Evolutionary conservation across 345 rosid species (phyloP).

Genomic region (Syzygium jambos): DNA sequence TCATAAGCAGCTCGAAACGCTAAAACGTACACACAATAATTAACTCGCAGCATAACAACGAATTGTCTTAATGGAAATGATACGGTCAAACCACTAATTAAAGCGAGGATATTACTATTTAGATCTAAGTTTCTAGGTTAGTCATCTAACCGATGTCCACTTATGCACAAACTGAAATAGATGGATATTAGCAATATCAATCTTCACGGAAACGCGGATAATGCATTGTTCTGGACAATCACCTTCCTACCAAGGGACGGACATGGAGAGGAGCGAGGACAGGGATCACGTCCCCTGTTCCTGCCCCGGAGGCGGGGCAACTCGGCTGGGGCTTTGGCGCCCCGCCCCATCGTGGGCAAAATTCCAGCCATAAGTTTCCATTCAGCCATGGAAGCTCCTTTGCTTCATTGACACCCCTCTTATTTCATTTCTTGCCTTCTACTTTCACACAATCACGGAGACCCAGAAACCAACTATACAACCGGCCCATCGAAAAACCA

Average conservation of each 20-base stretch:
- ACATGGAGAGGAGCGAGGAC: background rate
- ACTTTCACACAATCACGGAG: background rate
- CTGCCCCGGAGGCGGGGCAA: background rate
- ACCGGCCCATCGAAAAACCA: background rate
- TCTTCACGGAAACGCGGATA: background rate
- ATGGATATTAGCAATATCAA: background rate
- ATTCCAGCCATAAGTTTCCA: background rate
- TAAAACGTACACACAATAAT: background rate
- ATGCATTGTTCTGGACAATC: background rate
- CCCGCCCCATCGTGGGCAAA: background rate
- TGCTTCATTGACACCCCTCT: background rate
- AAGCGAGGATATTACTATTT: background rate
- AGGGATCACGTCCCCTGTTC: background rate
- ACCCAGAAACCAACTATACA: background rate
- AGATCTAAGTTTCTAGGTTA: background rate
- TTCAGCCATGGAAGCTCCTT: background rate
- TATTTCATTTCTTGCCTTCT: background rate
- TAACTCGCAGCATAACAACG: background rate
- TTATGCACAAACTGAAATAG: background rate
- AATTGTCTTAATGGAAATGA: fast-evolving
- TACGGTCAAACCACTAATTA: background rate
- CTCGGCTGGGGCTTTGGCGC: background rate
- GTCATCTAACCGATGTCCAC: background rate
- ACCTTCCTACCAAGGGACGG: background rate
- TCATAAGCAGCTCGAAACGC: background rate